Evolutionary conservation across 768 basidiomycete genomes (phyloP).

Genomic region (Lactarius tabidus): DNA sequence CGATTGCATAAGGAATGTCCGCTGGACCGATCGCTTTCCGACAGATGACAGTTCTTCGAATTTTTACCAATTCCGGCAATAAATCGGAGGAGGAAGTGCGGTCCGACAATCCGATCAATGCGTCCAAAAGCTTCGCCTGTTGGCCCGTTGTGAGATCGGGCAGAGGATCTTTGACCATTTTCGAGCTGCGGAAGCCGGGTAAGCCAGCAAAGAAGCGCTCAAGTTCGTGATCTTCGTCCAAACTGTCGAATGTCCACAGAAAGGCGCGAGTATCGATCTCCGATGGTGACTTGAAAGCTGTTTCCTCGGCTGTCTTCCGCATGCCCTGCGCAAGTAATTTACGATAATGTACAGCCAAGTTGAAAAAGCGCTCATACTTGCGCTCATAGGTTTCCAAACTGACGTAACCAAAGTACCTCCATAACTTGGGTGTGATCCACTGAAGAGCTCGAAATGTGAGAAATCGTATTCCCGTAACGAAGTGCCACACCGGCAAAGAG

Average conservation of each 20-base stretch:
- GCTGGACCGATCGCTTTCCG: not conserved
- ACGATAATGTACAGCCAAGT: not conserved
- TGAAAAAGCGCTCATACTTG: not conserved
- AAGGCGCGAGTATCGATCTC: not conserved
- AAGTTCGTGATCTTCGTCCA: not conserved
- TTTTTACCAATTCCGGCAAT: not conserved
- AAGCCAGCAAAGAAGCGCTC: not conserved
- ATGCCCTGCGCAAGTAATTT: not conserved
- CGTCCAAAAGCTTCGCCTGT: not conserved
- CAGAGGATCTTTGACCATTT: not conserved
- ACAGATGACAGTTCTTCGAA: not conserved
- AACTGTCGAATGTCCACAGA: not conserved
- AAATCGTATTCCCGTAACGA: no score
- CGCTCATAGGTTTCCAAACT: not conserved
- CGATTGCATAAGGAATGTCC: not conserved
- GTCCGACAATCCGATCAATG: not conserved
- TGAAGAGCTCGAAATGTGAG: no score
- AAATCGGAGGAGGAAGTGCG: not conserved
- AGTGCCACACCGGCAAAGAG: no score
- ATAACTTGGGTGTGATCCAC: no score
- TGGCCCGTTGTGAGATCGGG: not conserved
- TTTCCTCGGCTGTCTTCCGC: not conserved
- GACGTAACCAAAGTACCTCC: no score
- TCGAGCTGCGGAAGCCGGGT: not conserved
- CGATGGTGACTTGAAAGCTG: not conserved